Base-by-base conservation (phyloP, 1,139 yeast genomes). In the Saccharomycopsis hybrid region DNA sequence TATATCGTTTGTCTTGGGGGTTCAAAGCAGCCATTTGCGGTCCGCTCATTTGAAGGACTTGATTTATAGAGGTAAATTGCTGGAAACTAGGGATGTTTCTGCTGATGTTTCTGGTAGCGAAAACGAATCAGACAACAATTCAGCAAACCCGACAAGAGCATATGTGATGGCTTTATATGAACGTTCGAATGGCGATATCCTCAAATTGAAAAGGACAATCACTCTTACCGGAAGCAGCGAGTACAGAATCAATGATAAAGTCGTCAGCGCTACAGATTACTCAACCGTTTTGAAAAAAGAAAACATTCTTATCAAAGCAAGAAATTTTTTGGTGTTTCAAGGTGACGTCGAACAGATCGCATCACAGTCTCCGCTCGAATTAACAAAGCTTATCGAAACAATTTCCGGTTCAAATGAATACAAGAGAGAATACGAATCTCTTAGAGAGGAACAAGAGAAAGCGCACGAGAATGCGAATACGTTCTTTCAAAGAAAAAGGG, bases 311-410 rank as follows among this genome's bases (percentile, higher is more conserved):
- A 85, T 89, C 57, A 87, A 86, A 62, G 97, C 97, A 1, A 78
- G 90, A 60, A 90, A 94, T 65, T 92, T 92, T 62, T 69, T 92
- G 56, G 97, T 94, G 13, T 90, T 92, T 63, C 98, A 92, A 69
- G 98, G 98, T 51, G 97, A 92, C 62, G 95, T 92, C 45, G 98
- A 92, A 63, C 85, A 84, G 58, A 82, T 92, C 48, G 98, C 98
- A 0, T 77, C 95, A 1, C 96, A 90, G 63, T 80, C 92, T 0
- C 80, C 97, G 0, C 67, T 68, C 42, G 96, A 88, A 45, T 71
- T 92, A 54, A 79, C 95, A 2, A 74, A 70, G 46, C 67, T 90
- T 56, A 70, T 94, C 50, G 99, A 92, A 65, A 81, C 80, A 29
- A 80, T 92, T 31, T 84, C 95, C 55, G 96, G 97, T 0, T 85